phyloP scores from a whole-genome alignment of 1,284 basidiomycete genomes.

The Earliella scabrosa region DNA sequence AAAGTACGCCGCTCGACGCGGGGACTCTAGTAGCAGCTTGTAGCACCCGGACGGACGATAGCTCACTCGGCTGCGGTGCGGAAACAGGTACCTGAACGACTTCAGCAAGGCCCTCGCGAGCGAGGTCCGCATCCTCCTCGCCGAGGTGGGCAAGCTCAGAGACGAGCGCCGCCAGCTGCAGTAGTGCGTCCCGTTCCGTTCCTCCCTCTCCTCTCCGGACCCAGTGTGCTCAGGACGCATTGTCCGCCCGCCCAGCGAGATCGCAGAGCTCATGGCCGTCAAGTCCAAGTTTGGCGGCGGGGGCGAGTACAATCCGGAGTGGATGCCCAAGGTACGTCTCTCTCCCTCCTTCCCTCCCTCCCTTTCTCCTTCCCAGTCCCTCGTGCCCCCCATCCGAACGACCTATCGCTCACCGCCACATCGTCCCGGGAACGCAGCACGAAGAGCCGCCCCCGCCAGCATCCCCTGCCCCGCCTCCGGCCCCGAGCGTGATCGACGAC shows the following conservation, averaged over 20 bases:
- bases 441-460: slow-evolving; percentile 23
- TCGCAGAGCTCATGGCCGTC: slow-evolving; percentile 74
- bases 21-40: too few relatives aligned
- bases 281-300: slow-evolving; percentile 76
- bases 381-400: not conserved
- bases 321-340: slow-evolving; percentile 54
- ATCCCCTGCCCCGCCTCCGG: slow-evolving; percentile 32
- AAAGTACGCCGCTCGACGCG: slow-evolving; percentile 22
- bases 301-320: slow-evolving; percentile 70
- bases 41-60: too few relatives aligned
- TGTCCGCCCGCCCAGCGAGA: slow-evolving; percentile 53
- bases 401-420: not conserved
- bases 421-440: slow-evolving; percentile 1
- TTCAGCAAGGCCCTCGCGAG: slow-evolving; percentile 47
- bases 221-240: not conserved
- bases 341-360: not conserved
- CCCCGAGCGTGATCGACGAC: slow-evolving; percentile 41
- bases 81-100: slow-evolving; percentile 65
- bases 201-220: not conserved
- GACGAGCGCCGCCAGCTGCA: slow-evolving; percentile 74
- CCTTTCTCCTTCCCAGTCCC: not conserved
- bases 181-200: slow-evolving; percentile 50
- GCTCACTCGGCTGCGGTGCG: too few relatives aligned
- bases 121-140: slow-evolving; percentile 48
- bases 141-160: slow-evolving; percentile 74